These are phyloP conservation scores for Cicer judaicum DNA, from an alignment of 306 rosid species.

Conservation along the genomic window DNA sequence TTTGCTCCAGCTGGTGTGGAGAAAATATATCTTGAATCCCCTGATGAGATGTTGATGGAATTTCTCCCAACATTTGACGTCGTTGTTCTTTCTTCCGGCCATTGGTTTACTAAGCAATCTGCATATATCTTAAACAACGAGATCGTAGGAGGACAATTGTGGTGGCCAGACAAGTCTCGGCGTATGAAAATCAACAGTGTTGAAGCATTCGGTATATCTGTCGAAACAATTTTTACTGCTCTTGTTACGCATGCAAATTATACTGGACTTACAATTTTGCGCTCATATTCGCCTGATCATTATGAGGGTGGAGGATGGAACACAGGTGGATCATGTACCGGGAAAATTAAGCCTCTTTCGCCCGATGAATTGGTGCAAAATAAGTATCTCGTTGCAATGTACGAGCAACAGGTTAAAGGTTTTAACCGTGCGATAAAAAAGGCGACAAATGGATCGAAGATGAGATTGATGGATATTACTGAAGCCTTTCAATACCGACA, in stretches of 20 bases:
- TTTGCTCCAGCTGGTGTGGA: slow-evolving; percentile 71
- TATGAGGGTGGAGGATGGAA: slow-evolving; percentile 97
- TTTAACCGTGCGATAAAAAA: slow-evolving; percentile 62
- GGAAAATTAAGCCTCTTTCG: slow-evolving; percentile 79
- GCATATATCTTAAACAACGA: slow-evolving; percentile 73
- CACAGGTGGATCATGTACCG: slow-evolving; percentile 97
- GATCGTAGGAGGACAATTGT: slow-evolving; percentile 93
- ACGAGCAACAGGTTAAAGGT: slow-evolving; percentile 71
- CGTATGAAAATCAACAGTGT: slow-evolving; percentile 64
- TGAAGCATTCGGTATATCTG: slow-evolving; percentile 81
- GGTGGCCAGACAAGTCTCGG: slow-evolving; percentile 85
- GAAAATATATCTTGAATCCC: slow-evolving; percentile 85
- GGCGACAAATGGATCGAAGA: slow-evolving; percentile 59
- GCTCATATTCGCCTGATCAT: slow-evolving; percentile 96
- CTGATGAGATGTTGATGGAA: slow-evolving; percentile 77
- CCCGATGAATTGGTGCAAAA: slow-evolving; percentile 67
- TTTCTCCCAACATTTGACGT: slow-evolving; percentile 70
- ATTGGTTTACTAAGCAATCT: slow-evolving; percentile 94
- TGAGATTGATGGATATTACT: slow-evolving; percentile 82
- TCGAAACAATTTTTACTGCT: slow-evolving; percentile 77
- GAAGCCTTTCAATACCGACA: slow-evolving; percentile 77
- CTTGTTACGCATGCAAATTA: slow-evolving; percentile 71
- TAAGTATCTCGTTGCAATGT: slow-evolving; percentile 65
- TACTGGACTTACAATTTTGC: slow-evolving; percentile 73
- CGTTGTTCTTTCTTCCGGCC: slow-evolving; percentile 88